Conservation (phyloP, 805 yeast species). For the Zygoascus flipseniorum region DNA sequence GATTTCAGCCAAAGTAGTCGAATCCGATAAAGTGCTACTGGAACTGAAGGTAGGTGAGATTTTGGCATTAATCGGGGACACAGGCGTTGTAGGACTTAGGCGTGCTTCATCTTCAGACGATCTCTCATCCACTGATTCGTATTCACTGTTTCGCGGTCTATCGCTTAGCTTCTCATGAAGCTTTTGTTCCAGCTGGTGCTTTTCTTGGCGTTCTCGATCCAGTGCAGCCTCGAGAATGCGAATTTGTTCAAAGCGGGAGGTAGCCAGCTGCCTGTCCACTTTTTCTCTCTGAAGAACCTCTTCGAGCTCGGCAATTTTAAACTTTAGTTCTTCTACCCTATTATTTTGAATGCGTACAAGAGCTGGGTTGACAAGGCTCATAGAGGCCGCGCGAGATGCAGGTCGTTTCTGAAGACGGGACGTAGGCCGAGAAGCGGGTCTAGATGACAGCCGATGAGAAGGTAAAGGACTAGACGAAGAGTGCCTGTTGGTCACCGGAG, state of each 20-base stretch:
- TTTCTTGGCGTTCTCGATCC: slow-evolving; percentile 14
- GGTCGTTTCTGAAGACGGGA: slow-evolving; percentile 12
- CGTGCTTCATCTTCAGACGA: not conserved
- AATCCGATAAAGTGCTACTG: not conserved
- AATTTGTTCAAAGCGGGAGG: slow-evolving; percentile 16
- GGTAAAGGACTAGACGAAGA: not conserved
- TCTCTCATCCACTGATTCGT: not conserved
- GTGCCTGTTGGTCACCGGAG: not conserved
- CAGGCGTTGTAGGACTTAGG: not conserved
- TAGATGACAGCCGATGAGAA: not conserved
- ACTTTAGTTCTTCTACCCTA: slow-evolving; percentile 21
- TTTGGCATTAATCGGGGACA: not conserved
- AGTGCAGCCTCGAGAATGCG: slow-evolving; percentile 15
- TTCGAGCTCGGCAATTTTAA: slow-evolving; percentile 23
- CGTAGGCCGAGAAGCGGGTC: slow-evolving; percentile 3
- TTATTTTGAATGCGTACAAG: slow-evolving; percentile 9
- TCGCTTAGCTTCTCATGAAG: not conserved
- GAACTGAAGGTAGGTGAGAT: not conserved
- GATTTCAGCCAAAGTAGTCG: slow-evolving; percentile 6
- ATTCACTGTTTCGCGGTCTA: not conserved
- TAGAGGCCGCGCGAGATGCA: slow-evolving; percentile 11
- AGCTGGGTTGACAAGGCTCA: slow-evolving; percentile 7
- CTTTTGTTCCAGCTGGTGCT: slow-evolving; percentile 5
- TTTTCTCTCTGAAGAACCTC: slow-evolving; percentile 19
- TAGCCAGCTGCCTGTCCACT: slow-evolving; percentile 16